Base-by-base conservation (phyloP, 2,329 filamentous ascomycete species). In the Claviceps arundinis region DNA sequence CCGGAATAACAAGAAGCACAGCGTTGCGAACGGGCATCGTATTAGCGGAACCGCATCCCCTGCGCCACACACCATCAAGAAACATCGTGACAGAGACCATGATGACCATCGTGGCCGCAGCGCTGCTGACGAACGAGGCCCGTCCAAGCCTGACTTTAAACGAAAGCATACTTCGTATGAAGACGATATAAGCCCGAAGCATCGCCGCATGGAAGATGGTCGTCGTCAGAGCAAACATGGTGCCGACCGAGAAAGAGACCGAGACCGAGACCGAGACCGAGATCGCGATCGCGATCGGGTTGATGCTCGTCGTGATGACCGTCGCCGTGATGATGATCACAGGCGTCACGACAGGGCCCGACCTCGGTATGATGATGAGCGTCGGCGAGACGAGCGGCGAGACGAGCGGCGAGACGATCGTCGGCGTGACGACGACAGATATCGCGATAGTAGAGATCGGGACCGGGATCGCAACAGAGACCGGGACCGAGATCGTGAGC, bases 1-100 rank as follows among this genome's bases (percentile, higher is more conserved):
- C 66, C 87, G 90, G 52, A 95, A 91, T 70, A 95, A 90, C 71
- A 95, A 95, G 72, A 91, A 94, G 62, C 69, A 72, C 2, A 66
- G 69, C 5, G 64, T 80, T 48, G 65, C 71, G 56, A 81, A 81
- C 59, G 78, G 82, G 9, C 73, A 81, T 57, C 81, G 84, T 38
- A 78, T 78, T 46, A 72, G 83, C 50, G 74, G 80, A 40, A 85
- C 83, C 19, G 83, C 81, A n/a, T 89, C 86, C 17, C 86, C 87
- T 7, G 83, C 76, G 22, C 84, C 85, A 2, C 72, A 72, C 38
- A 53, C 55, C 13, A 51, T 58, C 14, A 70, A 69, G 60, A 73
- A 74, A 53, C 68, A 72, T 56, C 70, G 74, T 42, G 73, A 77
- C 19, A 66, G 70, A 44, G 73, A 77, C 38, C 68, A 73, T 42